Conservation (phyloP, 805 yeast species). For the Yarrowia sp. region DNA sequence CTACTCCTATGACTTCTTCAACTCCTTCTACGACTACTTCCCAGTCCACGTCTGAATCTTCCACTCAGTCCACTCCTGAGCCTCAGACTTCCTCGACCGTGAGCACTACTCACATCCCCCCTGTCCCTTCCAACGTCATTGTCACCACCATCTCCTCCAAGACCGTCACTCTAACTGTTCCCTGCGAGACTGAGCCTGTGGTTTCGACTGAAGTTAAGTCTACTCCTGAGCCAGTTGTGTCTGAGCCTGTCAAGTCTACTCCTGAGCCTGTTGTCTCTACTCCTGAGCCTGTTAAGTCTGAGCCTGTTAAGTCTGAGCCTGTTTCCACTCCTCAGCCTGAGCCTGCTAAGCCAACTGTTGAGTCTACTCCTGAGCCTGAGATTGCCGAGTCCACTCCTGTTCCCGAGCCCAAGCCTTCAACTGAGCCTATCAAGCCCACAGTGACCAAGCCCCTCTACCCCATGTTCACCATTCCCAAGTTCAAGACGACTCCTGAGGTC, state of each 20-base stretch:
- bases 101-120: background rate
- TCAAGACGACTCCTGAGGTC: too few species aligned
- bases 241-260: background rate
- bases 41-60: background rate
- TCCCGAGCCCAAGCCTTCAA: background rate
- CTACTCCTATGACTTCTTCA: background rate
- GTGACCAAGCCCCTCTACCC: too few species aligned
- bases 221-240: background rate
- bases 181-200: slow-evolving; percentile 6
- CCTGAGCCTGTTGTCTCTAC: background rate
- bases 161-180: slow-evolving; percentile 4
- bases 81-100: background rate
- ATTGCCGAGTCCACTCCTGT: background rate
- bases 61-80: background rate
- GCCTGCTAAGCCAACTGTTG: background rate
- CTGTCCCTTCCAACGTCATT: background rate
- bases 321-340: background rate
- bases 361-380: background rate
- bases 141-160: background rate
- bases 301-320: background rate
- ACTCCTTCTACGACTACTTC: background rate
- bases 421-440: too few species aligned
- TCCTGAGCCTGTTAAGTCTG: background rate
- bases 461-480: too few species aligned
- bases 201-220: background rate